Evolutionary conservation across 1,284 basidiomycete species (phyloP), one percentile per base, ranked within the genome.

Genomic region (Thelephora terrestris): DNA sequence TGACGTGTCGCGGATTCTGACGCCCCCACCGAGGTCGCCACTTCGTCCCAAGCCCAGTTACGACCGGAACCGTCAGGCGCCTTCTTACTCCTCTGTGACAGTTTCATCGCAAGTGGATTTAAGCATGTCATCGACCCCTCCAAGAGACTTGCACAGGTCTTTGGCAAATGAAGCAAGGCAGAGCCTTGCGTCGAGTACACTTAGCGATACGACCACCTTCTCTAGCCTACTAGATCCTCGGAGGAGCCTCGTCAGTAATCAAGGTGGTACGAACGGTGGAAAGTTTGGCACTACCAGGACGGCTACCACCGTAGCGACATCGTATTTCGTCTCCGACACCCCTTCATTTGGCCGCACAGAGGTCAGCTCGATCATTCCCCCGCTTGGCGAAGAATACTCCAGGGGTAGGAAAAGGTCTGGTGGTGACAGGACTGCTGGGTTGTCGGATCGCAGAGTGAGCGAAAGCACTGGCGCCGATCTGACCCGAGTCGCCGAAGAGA

Each of bases 211-310:
- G 24, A 84, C 80, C 3, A 67, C 68, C 29, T 72, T 76, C 58
- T 85, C 84, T 48, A 85, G 81, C 54, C 64, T 86, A 49, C 64
- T 85, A 48, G 81, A 84, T 54, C 62, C 69, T 42, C 66, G 68
- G 38, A 64, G 70, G 36, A 69, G 62, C 38, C 69, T 63, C 49
- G 69, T 65, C 57, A 62, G 59, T 48, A 67, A 63, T 50, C 69
- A 68, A 53, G 78, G 75, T 61, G 29, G 29, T 14, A 10, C 9
- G 29, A 32, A 32, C 29, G 29, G 29, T 3, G 29, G 29, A 32
- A 79, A 77, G 61, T 88, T 77, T 61, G 83, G 81, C 34, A 89
- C 85, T n/a, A 78, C 88, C 54, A 73, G 83, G 55, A 88, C 85
- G 23, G 67, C 81, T 52, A 87, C 80, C 32, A 89, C 86, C 32